Conservation (phyloP, 345 rosid species). For the Eucalyptus erythrocorys region DNA sequence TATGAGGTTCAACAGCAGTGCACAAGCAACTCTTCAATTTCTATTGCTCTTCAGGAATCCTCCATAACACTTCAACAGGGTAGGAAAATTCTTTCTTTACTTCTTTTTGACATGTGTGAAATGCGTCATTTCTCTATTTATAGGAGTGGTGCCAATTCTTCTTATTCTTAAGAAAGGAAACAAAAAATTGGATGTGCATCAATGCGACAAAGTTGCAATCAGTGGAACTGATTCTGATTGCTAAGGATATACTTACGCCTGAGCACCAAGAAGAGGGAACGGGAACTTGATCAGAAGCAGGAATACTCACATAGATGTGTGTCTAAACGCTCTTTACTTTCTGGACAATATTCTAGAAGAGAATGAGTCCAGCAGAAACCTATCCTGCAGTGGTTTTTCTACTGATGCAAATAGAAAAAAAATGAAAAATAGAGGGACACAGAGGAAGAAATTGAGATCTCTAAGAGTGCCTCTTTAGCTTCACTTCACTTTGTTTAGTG, state of each 20-base stretch:
- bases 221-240: not conserved
- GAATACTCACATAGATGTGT: not conserved
- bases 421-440: not conserved
- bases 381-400: not conserved
- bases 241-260: not conserved
- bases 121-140: not conserved
- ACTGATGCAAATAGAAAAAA: not conserved
- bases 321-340: not conserved
- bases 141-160: not conserved
- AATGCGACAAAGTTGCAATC: not conserved
- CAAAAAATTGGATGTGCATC: not conserved
- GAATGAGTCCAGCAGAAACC: not conserved
- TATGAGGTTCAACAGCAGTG: conserved; percentile 58
- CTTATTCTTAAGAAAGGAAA: not conserved
- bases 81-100: not conserved
- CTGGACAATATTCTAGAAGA: not conserved
- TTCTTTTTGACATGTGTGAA: not conserved
- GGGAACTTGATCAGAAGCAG: not conserved
- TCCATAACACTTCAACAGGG: conserved; percentile 14
- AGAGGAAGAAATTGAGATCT: not conserved
- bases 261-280: not conserved
- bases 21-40: conserved; percentile 17
- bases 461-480: not conserved
- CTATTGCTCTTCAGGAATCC: conserved; percentile 8
- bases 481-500: not conserved